Base-by-base conservation (phyloP, 2,329 filamentous ascomycete genomes). In the Mariannaea elegans region DNA sequence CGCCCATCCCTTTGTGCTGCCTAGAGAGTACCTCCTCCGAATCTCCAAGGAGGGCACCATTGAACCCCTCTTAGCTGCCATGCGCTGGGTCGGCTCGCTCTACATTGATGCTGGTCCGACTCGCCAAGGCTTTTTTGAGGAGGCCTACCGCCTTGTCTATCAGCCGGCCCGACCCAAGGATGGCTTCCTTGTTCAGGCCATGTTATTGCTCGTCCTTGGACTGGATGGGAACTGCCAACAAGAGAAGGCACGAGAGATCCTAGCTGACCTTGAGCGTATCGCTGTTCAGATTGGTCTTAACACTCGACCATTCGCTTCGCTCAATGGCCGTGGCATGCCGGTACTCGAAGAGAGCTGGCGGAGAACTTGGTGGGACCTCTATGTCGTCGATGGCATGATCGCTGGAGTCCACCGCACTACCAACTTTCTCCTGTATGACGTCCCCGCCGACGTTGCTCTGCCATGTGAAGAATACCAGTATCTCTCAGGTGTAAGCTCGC, bases 331-430 rank as follows among this genome's bases (percentile, higher is more conserved):
- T 24, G 86, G 87, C 5, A 86, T 90, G 59, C 81, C 86, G 0
- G 81, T 93, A 2, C 73, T 94, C 3, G 91, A 94, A 72, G 94
- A 97, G 75, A 92, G 90, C 73, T 90, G 92, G 86, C 86, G 93
- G 16, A 84, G 94, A 59, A 97, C 93, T 1, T 97, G 93, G 93
- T 97, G 94, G 94, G 93, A 87, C 62, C 72, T 87, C 4, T 94
- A 90, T 71, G 84, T 92, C n/a, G 85, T 92, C 13, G 93, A 97
- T 72, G 92, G 90, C 54, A 90, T 97, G 84, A 84, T 96, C 65
- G 91, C 92, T 5, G 92, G 91, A 3, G 88, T 97, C 65, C 91
- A 91, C 66, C 85, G 88, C 12, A 85, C 87, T 61, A 90, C 90
- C 39, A 89, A 86, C 55, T 91, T 92, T 73, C 76, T 84, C n/a